Base-by-base conservation (phyloP, 371 early-diverging fungal species). In the Paraphysoderma sedebokerense region DNA sequence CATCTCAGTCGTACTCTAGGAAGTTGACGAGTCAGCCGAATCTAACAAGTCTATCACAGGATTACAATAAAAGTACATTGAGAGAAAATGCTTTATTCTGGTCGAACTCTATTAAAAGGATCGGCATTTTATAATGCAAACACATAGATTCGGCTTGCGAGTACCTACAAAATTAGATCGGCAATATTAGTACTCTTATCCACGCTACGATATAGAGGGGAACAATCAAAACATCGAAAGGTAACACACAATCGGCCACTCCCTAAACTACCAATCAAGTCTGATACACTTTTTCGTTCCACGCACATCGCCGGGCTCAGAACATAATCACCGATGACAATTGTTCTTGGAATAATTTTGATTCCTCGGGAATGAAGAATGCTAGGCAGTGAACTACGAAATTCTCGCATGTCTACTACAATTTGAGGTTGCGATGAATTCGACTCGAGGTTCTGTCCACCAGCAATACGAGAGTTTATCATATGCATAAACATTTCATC, bases 261-360 rank as follows among this genome's bases (percentile, higher is more conserved):
- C 28, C 69, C 71, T 49, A 97, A 68, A 0, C 89, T 87, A 15
- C 72, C 64, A 28, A 88, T 78, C 41, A 98, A 65, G 69, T 98
- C 99, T 0, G 83, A 61, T 32, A 95, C 68, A 28, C 81, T 82
- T 63, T 98, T 98, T 46, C 98, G 70, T 60, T 98, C 99, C 1
- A 98, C 84, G 45, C 86, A 89, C 37, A 89, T 77, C 4, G 70
- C 65, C 24, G 88, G 85, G 29, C 81, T 79, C 29, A 98, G 58
- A 13, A 98, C 70, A 59, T 97, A 98, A 61, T 98, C 99, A 28
- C 98, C 99, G 0, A 97, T 79, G 55, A 79, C 75, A 12, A 98
- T 63, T 0, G 95, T 93, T 52, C 77, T 78, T 2, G 97, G 86
- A 13, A 71, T 57, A 3, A 98, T 59, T 15, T 70, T 60, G 54